Conservation (phyloP, 768 basidiomycete species). For the Russula brevipes region DNA sequence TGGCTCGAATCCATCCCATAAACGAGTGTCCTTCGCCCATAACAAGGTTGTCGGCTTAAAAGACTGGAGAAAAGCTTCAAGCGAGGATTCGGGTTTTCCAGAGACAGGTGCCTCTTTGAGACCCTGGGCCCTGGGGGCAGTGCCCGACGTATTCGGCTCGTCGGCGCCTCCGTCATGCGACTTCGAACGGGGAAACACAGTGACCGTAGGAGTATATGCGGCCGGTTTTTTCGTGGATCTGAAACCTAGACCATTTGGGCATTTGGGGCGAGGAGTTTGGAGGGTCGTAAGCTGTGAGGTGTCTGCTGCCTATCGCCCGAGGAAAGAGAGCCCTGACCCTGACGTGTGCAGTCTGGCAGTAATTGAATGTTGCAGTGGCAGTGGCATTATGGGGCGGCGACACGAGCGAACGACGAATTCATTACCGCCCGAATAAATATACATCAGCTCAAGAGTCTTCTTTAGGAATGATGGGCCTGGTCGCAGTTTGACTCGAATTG, state of each 20-base stretch:
- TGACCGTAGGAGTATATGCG: not conserved
- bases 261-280: not conserved
- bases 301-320: not conserved
- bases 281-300: not conserved
- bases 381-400: too few relatives aligned
- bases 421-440: too few relatives aligned
- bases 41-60: not conserved
- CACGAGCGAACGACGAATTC: too few relatives aligned
- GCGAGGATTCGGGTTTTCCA: too few relatives aligned
- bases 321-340: too few relatives aligned
- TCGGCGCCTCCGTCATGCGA: not conserved
- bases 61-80: too few relatives aligned
- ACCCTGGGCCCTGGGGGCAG: not conserved
- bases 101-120: not conserved
- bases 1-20: not conserved
- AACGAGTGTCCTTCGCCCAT: not conserved
- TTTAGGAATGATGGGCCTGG: too few relatives aligned
- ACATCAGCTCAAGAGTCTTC: too few relatives aligned
- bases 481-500: too few relatives aligned
- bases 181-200: not conserved
- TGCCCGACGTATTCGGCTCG: not conserved
- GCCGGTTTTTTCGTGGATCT: too few relatives aligned
- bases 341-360: too few relatives aligned
- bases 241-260: not conserved
- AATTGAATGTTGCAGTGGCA: too few relatives aligned